These are phyloP conservation scores for Amanita thiersii DNA, from an alignment of 768 basidiomycete genomes.

Conservation along the genomic window DNA sequence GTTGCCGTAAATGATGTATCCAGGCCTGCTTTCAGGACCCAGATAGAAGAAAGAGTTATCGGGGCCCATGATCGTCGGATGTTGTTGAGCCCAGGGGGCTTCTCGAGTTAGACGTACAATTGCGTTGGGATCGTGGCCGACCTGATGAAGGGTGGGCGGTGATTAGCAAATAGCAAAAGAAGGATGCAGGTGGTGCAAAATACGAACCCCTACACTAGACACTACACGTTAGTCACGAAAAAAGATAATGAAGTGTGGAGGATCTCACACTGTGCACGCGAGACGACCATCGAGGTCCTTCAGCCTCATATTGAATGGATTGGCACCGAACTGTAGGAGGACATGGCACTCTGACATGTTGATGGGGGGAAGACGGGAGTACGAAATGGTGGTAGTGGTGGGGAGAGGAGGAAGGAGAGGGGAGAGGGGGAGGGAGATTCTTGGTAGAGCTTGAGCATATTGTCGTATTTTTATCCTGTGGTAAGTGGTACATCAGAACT, in stretches of 20 bases:
- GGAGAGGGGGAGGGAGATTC: constrained; percentile 11
- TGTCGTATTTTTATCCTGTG: no score
- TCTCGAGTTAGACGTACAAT: constrained; percentile 62
- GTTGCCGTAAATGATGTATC: constrained; percentile 65
- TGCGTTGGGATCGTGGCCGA: constrained; percentile 47
- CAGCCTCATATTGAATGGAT: constrained; percentile 52
- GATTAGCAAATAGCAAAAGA: constrained; percentile 8
- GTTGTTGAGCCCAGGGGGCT: constrained; percentile 55
- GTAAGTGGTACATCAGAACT: no score
- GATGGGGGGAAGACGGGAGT: constrained; percentile 10
- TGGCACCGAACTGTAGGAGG: constrained; percentile 57
- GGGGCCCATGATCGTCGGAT: constrained; percentile 75
- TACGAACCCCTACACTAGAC: no score
- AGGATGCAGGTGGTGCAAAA: no score
- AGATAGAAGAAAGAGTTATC: constrained; percentile 69
- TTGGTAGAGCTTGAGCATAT: no score
- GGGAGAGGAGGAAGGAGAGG: constrained; percentile 14
- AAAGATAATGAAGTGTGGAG: neutral
- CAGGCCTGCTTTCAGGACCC: constrained; percentile 52
- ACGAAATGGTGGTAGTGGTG: constrained; percentile 8
- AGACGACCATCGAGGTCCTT: constrained; percentile 55
- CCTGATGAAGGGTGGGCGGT: constrained; percentile 27
- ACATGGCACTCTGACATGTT: constrained; percentile 30
- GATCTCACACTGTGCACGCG: constrained; percentile 63
- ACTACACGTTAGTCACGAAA: no score